phyloP scores from a whole-genome alignment of 306 rosid species.

The Inga oerstediana region DNA sequence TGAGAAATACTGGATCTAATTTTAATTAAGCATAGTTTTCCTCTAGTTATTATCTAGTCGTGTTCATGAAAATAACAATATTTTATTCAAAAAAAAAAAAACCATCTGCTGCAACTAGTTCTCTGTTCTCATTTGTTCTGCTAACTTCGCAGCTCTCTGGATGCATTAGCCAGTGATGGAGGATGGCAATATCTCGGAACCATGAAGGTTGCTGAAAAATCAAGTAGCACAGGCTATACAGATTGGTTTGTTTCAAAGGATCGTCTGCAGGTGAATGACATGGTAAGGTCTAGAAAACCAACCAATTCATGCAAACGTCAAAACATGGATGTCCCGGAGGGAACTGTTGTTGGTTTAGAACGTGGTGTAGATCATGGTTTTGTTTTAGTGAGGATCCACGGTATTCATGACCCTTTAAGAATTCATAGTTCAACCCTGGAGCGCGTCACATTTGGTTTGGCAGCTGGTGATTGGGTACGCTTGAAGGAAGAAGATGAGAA shows the following conservation, averaged over 20 bases:
- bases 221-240: constrained; percentile 55
- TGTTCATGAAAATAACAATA: constrained; percentile 20
- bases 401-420: constrained; percentile 81
- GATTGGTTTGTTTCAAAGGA: constrained; percentile 89
- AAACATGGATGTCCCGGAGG: constrained; percentile 82
- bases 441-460: constrained; percentile 75
- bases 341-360: constrained; percentile 78
- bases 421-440: constrained; percentile 64
- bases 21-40: constrained; percentile 10
- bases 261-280: constrained; percentile 78
- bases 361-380: constrained; percentile 55
- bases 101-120: not conserved
- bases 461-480: constrained; percentile 83
- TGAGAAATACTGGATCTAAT: not conserved
- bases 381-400: constrained; percentile 77
- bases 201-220: constrained; percentile 47
- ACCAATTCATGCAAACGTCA: constrained; percentile 64
- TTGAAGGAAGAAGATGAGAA: constrained; percentile 61
- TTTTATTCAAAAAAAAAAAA: too few relatives aligned
- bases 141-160: constrained; percentile 62
- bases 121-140: constrained; percentile 26
- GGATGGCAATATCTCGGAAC: constrained; percentile 65
- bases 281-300: constrained; percentile 81
- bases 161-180: constrained; percentile 53
- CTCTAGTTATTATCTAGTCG: constrained; percentile 19